Percentiles rank a stretch among this genome's conserved stretches.
Evolutionary conservation across 2,329 filamentous ascomycete species (phyloP).

Genomic region (Acrocalymma vagum): DNA sequence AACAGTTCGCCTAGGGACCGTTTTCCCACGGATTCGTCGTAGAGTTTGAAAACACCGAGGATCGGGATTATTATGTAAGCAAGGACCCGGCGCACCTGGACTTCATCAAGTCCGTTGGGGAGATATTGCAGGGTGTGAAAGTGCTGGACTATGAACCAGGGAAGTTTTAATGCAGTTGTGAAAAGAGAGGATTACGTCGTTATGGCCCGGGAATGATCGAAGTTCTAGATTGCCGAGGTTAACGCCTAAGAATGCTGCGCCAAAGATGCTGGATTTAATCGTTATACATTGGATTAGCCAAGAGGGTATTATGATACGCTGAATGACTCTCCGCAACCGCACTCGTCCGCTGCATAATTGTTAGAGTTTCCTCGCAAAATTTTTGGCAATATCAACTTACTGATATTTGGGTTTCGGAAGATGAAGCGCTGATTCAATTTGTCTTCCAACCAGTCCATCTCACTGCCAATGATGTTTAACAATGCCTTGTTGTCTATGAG

Average conservation of each 20-base stretch:
- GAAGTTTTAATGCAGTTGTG: slow-evolving; percentile 49
- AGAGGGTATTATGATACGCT: slow-evolving; percentile 58
- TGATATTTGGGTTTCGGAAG: slow-evolving; percentile 98
- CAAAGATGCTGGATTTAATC: slow-evolving; percentile 39
- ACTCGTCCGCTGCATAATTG: slow-evolving; percentile 80
- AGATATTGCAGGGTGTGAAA: slow-evolving; percentile 61
- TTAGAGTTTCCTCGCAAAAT: slow-evolving; percentile 26
- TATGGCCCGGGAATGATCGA: background rate
- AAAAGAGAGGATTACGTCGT: background rate
- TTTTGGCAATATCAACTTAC: slow-evolving; percentile 65
- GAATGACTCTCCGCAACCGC: slow-evolving; percentile 95
- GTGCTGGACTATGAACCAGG: slow-evolving; percentile 69
- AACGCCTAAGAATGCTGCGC: slow-evolving; percentile 37
- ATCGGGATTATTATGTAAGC: slow-evolving; percentile 73
- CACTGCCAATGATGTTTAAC: slow-evolving; percentile 96
- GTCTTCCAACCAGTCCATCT: slow-evolving; percentile 99
- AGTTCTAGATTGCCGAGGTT: slow-evolving; percentile 15
- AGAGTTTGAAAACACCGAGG: slow-evolving; percentile 69
- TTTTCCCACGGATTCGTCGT: slow-evolving; percentile 75
- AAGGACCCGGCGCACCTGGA: slow-evolving; percentile 70
- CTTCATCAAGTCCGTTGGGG: slow-evolving; percentile 63
- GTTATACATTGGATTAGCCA: slow-evolving; percentile 19
- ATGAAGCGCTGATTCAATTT: slow-evolving; percentile 92
- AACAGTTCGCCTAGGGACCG: slow-evolving; percentile 55
- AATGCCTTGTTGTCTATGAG: slow-evolving; percentile 96